phyloP scores from a whole-genome alignment of 1,284 basidiomycete genomes.

The Ceratobasidium sp. region DNA sequence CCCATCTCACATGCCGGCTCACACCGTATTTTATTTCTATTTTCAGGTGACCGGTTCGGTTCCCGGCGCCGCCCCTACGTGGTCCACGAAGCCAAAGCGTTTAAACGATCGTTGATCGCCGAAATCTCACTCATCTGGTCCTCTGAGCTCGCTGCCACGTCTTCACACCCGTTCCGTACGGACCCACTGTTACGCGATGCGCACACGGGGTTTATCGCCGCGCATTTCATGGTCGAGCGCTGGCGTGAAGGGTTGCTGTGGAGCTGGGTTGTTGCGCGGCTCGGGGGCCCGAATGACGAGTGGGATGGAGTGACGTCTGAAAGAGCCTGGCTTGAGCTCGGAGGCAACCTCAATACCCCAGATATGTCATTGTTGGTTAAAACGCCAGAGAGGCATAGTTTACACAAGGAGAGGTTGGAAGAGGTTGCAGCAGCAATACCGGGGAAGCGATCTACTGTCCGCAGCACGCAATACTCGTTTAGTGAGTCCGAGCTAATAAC shows the following conservation, averaged over 20 bases:
- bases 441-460: background rate
- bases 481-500: background rate
- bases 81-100: slow-evolving; percentile 47
- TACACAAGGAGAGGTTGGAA: slow-evolving; percentile 13
- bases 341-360: background rate
- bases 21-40: background rate
- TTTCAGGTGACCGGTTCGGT: slow-evolving; percentile 48
- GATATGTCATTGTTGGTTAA: background rate
- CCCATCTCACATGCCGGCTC: background rate
- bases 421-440: background rate
- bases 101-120: slow-evolving; percentile 35
- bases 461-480: slow-evolving; percentile 27
- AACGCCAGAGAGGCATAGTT: slow-evolving; percentile 17
- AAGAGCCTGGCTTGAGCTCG: slow-evolving; percentile 23
- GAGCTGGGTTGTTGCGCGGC: slow-evolving; percentile 59
- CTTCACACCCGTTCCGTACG: slow-evolving; percentile 45
- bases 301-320: slow-evolving; percentile 50
- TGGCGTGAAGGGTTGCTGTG: slow-evolving; percentile 60
- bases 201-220: slow-evolving; percentile 34
- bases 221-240: slow-evolving; percentile 46
- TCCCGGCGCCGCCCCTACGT: slow-evolving; percentile 47
- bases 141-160: slow-evolving; percentile 40
- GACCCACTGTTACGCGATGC: slow-evolving; percentile 24
- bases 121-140: slow-evolving; percentile 48
- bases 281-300: slow-evolving; percentile 55